These are phyloP conservation scores for Colletotrichum aenigma DNA, from an alignment of 2,329 filamentous ascomycete species.

Conservation along the genomic window DNA sequence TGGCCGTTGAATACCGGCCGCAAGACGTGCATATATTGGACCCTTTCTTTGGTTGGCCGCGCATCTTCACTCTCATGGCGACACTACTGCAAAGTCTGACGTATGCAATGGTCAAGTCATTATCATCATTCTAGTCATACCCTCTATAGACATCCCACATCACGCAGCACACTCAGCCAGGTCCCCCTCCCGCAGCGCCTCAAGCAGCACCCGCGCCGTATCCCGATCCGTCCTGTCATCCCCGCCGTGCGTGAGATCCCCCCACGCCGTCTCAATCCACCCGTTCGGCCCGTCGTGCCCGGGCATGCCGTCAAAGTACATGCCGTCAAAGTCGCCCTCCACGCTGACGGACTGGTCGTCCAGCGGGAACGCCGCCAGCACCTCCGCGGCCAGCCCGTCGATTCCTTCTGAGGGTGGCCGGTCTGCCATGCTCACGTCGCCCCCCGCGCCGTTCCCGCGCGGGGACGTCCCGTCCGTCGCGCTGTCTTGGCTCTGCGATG, in stretches of 20 bases:
- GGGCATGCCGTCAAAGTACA: slow-evolving; percentile 32
- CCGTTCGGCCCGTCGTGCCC: slow-evolving; percentile 30
- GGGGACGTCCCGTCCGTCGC: slow-evolving; percentile 11
- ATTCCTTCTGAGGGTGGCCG: slow-evolving; percentile 30
- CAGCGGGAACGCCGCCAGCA: slow-evolving; percentile 35
- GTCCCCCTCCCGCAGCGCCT: slow-evolving; percentile 37
- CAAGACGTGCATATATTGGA: neutral
- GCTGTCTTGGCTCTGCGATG: slow-evolving; percentile 5
- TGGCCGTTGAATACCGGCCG: neutral
- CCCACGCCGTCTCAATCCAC: slow-evolving; percentile 43
- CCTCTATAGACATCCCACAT: neutral
- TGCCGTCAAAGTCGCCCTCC: slow-evolving; percentile 26
- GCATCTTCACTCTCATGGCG: neutral
- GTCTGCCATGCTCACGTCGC: slow-evolving; percentile 17
- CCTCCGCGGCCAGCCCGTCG: slow-evolving; percentile 32
- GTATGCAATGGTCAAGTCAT: neutral
- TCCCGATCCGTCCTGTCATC: slow-evolving; percentile 37
- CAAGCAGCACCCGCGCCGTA: slow-evolving; percentile 40
- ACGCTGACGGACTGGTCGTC: slow-evolving; percentile 26
- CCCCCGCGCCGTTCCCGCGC: neutral
- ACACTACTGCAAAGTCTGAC: rapidly evolving
- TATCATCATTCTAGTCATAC: neutral
- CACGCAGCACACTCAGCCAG: slow-evolving; percentile 21
- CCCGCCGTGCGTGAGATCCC: slow-evolving; percentile 27
- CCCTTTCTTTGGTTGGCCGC: neutral